These are phyloP conservation scores for Neofusicoccum parvum DNA, from an alignment of 2,329 filamentous ascomycete genomes.

Conservation along the genomic window DNA sequence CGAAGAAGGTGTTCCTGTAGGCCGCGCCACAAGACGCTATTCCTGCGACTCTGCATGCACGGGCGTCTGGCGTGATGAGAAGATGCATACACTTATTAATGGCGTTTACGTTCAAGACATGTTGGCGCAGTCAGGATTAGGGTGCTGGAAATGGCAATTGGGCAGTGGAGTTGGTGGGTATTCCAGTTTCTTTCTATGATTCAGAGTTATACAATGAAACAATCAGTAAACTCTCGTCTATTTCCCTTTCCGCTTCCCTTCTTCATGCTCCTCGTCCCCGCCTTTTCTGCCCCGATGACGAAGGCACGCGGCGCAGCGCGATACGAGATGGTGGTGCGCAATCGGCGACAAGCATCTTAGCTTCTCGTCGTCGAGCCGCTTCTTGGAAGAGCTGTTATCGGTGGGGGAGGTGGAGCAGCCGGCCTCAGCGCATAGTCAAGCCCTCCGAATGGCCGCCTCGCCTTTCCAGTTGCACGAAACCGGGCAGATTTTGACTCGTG, in stretches of 20 bases:
- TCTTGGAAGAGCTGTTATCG: neutral
- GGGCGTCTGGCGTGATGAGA: slow-evolving; percentile 5
- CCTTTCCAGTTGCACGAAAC: neutral
- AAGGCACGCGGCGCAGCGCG: neutral
- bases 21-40: neutral
- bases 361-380: neutral
- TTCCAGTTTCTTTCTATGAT: neutral
- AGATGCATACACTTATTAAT: neutral
- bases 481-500: slow-evolving; percentile 4
- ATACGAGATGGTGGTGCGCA: neutral
- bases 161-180: slow-evolving; percentile 7
- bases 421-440: neutral
- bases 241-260: neutral
- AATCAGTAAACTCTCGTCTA: neutral
- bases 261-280: neutral
- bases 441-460: slow-evolving; percentile 3
- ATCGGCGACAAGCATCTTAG: neutral
- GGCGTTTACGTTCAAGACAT: slow-evolving; percentile 6
- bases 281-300: neutral
- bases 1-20: slow-evolving; percentile 70
- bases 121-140: neutral
- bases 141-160: neutral
- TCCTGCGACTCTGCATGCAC: slow-evolving; percentile 4
- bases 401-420: neutral
- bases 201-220: slow-evolving; percentile 8